Base-by-base conservation (phyloP, 2,329 filamentous ascomycete species). In the Monilinia aucupariae region DNA sequence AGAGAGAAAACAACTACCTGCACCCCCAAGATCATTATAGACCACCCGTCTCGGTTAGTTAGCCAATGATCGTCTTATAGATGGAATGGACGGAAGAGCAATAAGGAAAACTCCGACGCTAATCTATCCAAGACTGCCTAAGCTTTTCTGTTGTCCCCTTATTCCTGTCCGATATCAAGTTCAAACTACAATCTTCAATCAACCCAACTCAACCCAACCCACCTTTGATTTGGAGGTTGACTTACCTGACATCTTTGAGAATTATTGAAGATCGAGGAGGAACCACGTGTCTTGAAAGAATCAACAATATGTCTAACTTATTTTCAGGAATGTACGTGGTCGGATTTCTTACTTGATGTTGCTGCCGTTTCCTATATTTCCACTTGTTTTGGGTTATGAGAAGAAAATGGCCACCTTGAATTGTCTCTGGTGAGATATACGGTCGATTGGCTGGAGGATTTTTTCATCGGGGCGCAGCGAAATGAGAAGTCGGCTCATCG, bases 271-370 rank as follows among this genome's bases (percentile, higher is more conserved):
- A 56, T 8, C 39, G 30, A 39, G n/a, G n/a, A 30, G 20, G 20
- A 20, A n/a, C 32, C 27, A 43, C n/a, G 17, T 30, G 41, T 30
- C 25, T 55, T 15, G 53, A 47, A 25, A 61, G 52, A 51, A 25
- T 61, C n/a, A 52, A 37, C 59, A 62, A 63, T 37, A 74, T 74
- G 72, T 74, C 72, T 55, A 74, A 73, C 65, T 64, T 74, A 60
- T 74, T 74, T 64, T 73, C 72, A 67, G 72, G 72, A 69, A 74
- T 74, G 72, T 74, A 66, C 60, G 72, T 74, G 66, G 49, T 60
- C 30, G 64, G 59, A 51, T 59, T 63, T 56, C 47, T 43, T 43
- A 43, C 22, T 59, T 48, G 39, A 52, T 54, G 32, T 39, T 60
- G 52, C 48, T 64, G 58, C 45, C 49, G 47, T 59, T 32, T 59